Base-by-base conservation (phyloP, 2,329 filamentous ascomycete species). In the Paracoccidioides lutzii region DNA sequence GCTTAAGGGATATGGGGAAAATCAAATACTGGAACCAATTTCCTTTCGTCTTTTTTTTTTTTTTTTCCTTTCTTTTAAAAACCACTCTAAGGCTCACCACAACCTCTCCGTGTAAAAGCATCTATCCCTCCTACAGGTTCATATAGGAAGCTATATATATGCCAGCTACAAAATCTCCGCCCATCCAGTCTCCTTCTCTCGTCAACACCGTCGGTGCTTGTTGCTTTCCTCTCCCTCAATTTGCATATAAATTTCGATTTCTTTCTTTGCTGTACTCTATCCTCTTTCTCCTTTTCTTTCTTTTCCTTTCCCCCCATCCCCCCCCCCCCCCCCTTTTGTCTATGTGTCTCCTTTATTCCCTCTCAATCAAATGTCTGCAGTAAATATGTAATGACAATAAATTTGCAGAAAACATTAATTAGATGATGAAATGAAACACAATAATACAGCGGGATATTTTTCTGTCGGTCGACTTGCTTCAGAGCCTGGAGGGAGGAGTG, bases 1-100 rank as follows among this genome's bases (percentile, higher is more conserved):
- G 22, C 22, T 22, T 22, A 22, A 22, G 22, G 22, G 22, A 22
- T 22, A 22, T 22, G 22, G 22, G 22, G 22, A 55, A 40, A 57
- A 50, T 52, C 54, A 57, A 53, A 53, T 43, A 61, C 67, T 66
- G 67, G 68, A 68, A 64, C 62, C 63, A 64, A 57, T 61, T 59
- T 51, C 52, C 46, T 48, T 51, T 22, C 22, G 22, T 22, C 22
- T 22, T 2, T 56, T 55, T 55, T 57, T 52, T 59, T 61, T 58
- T 62, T 59, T n/a, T n/a, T n/a, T n/a, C n/a, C n/a, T n/a, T 57
- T 52, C 59, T 61, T 58, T 62, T 59, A 32, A 44, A 35, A 33
- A 8, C 30, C 30, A 37, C 45, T 9, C 32, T 22, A 49, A 3
- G 12, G 14, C 14, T 7, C 45, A n/a, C 28, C 43, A 28, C 15